These are phyloP conservation scores for Suillus variegatus DNA, from an alignment of 768 basidiomycete species.

Conservation along the genomic window DNA sequence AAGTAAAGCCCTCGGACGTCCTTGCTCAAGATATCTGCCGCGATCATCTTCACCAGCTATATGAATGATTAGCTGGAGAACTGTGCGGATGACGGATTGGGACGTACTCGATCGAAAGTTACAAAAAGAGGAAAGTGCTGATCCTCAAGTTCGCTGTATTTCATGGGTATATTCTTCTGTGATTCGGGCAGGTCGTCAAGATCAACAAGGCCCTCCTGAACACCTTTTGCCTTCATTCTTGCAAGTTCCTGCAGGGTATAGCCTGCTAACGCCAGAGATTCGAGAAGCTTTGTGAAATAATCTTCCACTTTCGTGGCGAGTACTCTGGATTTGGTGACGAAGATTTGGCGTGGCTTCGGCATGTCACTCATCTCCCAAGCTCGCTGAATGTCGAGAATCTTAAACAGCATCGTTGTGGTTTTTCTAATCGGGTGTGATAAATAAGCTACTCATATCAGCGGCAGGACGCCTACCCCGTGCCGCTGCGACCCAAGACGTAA, in stretches of 20 bases:
- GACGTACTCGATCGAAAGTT: conserved; percentile 59
- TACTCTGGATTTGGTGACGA: conserved; percentile 69
- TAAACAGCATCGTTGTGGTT: conserved; percentile 77
- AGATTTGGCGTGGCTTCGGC: conserved; percentile 63
- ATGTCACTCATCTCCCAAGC: conserved; percentile 44
- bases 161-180: conserved; percentile 35
- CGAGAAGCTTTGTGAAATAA: conserved; percentile 55
- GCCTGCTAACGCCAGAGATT: conserved; percentile 41
- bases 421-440: conserved; percentile 43
- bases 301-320: conserved; percentile 73
- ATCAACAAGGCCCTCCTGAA: conserved; percentile 35
- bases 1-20: conserved; percentile 25
- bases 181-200: conserved; percentile 36
- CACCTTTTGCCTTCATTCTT: conserved; percentile 20
- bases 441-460: neutral
- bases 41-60: conserved; percentile 30
- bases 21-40: conserved; percentile 31
- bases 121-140: conserved; percentile 70
- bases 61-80: neutral
- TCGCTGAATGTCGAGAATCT: conserved; percentile 70
- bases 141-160: conserved; percentile 57
- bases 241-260: conserved; percentile 41
- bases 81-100: neutral
- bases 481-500: conserved; percentile 70
- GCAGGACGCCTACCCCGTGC: conserved; percentile 57